Evolutionary conservation across 1,139 yeast species (phyloP).

Genomic region (Sugiyamaella neomexicana): DNA sequence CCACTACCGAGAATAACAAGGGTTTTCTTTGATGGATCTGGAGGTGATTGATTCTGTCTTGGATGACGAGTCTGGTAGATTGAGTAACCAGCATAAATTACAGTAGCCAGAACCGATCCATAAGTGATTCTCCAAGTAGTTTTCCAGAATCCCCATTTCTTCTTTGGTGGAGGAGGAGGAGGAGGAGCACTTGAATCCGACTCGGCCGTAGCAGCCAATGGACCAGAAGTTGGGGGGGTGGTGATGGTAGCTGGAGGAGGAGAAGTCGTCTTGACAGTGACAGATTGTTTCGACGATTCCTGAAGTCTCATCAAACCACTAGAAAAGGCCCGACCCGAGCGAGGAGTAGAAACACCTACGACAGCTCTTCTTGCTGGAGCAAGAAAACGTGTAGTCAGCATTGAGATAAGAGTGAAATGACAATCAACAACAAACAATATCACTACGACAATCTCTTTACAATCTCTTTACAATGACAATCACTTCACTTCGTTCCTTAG

Average conservation of each 20-base stretch:
- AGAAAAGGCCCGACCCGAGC: background rate
- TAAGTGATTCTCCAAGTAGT: constrained; percentile 40
- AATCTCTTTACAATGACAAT: background rate
- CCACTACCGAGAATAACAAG: constrained; percentile 90
- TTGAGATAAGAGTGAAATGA: background rate
- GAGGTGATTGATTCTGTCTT: constrained; percentile 39
- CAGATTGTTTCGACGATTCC: background rate
- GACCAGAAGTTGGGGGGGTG: background rate
- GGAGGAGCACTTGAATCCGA: constrained; percentile 16
- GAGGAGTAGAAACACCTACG: too few species aligned
- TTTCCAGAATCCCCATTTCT: constrained; percentile 33
- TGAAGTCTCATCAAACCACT: constrained; percentile 3
- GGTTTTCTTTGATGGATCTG: constrained; percentile 70
- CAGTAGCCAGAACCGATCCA: constrained; percentile 35
- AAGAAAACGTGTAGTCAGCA: constrained; percentile 8
- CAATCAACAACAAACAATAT: background rate
- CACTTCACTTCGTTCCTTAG: background rate
- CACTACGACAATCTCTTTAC: too few species aligned
- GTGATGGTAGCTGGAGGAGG: constrained; percentile 13
- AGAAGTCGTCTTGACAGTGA: background rate
- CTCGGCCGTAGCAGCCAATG: constrained; percentile 24
- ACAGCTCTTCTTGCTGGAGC: constrained; percentile 7
- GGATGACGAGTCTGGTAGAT: constrained; percentile 43
- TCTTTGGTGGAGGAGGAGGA: constrained; percentile 11
- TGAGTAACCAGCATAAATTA: constrained; percentile 38